Evolutionary conservation across 331 rosid species (phyloP), one percentile per base, ranked within the genome.

Genomic region (Ulmus americana): DNA sequence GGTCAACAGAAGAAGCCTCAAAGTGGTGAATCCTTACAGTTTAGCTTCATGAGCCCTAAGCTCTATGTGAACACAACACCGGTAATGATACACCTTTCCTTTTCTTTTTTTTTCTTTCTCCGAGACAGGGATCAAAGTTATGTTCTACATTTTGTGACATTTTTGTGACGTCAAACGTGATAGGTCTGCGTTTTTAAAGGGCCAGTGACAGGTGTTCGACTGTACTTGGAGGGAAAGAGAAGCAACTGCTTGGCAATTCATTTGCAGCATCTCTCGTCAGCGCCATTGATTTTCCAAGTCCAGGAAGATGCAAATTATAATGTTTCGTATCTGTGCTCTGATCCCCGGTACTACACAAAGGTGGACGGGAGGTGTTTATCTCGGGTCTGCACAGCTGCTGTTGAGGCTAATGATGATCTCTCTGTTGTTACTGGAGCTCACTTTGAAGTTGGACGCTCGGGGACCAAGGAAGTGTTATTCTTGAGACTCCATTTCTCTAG

Each of bases 21-120:
- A 67, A 77, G 71, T 61, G 64, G 70, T 69, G 75, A 95, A 40
- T 81, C 97, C 54, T 75, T 90, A 78, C 90, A 83, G 79, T 83
- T 90, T 79, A 90, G 95, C 79, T 78, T 90, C 63, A 76, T 90
- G 97, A 95, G 97, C 48, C 97, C 97, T 40, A 90, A 90, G 85
- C 97, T 90, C 41, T 79, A 87, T 46, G 90, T 90, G 45, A 90
- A 90, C 72, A 87, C 87, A 52, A 73, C 70, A 57, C 85, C 69
- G 84, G 97, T 90, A 83, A 75, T 54, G 54, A 12, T 69, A 22
- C 2, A 43, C 16, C 40, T n/a, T 59, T 49, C 42, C 15, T 52
- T 41, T 59, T 16, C 5, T 7, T 39, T 18, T 10, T 10, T 5
- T 44, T 16, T 0, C 9, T 3, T n/a, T 13, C 8, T 39, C 14